Evolutionary conservation across 108 stramenopile species (phyloP).

Genomic region (Cafeteria roenbergensis): DNA sequence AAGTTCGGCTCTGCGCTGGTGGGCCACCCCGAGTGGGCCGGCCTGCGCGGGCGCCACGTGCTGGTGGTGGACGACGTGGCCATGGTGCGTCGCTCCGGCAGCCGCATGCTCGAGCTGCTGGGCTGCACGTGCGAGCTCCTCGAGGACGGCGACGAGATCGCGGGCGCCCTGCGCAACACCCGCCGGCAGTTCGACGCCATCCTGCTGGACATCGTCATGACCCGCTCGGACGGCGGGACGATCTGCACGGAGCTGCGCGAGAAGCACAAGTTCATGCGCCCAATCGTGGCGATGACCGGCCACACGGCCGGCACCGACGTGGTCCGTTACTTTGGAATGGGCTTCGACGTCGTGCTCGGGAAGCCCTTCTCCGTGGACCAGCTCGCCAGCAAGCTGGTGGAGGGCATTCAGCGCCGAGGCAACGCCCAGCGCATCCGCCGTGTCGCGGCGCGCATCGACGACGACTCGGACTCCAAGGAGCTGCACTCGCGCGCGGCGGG

Average conservation of each 20-base stretch:
- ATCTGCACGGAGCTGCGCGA: background rate
- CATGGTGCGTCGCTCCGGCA: background rate
- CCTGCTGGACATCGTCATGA: slow-evolving; percentile 8
- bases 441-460: too few relatives aligned
- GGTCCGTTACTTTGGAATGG: background rate
- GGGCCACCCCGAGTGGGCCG: too few relatives aligned
- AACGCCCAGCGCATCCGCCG: too few relatives aligned
- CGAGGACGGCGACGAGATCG: slow-evolving; percentile 2
- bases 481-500: too few relatives aligned
- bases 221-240: background rate
- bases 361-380: slow-evolving; percentile 3
- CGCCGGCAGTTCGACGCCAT: slow-evolving; percentile 1
- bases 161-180: background rate
- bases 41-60: too few relatives aligned
- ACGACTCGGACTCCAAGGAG: too few relatives aligned
- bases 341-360: slow-evolving; percentile 8
- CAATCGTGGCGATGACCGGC: slow-evolving; percentile 1
- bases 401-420: too few relatives aligned
- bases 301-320: background rate
- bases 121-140: background rate
- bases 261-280: background rate
- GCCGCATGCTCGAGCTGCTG: background rate
- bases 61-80: slow-evolving; percentile 1
- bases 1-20: too few relatives aligned
- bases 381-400: background rate